These are phyloP conservation scores for Lathyrus aphaca DNA, from an alignment of 306 rosid genomes.

Conservation along the genomic window DNA sequence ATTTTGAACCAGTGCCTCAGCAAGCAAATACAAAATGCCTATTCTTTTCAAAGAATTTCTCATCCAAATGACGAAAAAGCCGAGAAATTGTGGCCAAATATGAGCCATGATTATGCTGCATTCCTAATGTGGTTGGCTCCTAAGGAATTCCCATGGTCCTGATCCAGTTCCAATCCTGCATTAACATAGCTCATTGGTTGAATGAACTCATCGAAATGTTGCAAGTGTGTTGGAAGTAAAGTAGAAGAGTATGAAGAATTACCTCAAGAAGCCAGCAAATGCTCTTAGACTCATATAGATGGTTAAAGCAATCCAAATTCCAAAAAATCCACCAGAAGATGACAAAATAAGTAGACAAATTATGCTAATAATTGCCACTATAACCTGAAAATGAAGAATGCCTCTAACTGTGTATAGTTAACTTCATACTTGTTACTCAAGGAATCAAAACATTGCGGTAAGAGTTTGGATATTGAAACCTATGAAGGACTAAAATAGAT, in stretches of 20 bases:
- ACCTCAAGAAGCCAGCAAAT: conserved; percentile 93
- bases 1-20: conserved; percentile 34
- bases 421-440: conserved; percentile 10
- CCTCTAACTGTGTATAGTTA: background rate
- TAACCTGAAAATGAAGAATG: conserved; percentile 53
- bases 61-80: conserved; percentile 11
- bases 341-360: conserved; percentile 73
- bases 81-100: conserved; percentile 25
- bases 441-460: conserved; percentile 3
- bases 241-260: conserved; percentile 1
- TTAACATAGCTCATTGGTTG: background rate
- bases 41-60: conserved; percentile 30
- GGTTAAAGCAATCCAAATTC: conserved; percentile 90
- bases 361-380: conserved; percentile 85
- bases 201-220: background rate
- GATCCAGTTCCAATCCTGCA: conserved; percentile 95
- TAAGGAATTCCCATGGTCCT: conserved; percentile 90
- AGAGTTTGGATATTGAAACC: background rate
- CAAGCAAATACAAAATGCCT: conserved; percentile 25
- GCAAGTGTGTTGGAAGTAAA: background rate
- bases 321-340: conserved; percentile 69
- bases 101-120: conserved; percentile 21
- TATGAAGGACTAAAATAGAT: background rate
- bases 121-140: conserved; percentile 32
- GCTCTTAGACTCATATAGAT: conserved; percentile 85